Conservation (phyloP, 1,139 yeast genomes). For the Kodamaea alishanica region DNA sequence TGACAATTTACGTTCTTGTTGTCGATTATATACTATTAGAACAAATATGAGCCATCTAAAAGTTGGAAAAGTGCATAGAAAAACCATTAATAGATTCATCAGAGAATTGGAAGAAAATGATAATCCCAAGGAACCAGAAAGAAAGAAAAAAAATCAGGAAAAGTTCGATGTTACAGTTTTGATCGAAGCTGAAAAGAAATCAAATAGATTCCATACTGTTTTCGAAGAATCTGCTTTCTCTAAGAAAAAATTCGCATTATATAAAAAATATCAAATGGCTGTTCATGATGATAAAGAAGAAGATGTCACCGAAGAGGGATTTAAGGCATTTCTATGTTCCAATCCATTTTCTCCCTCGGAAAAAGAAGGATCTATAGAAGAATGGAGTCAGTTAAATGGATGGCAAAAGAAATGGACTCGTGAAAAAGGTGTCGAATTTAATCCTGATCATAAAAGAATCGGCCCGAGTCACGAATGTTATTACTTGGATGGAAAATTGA, state of each 20-base stretch:
- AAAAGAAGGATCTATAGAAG: slow-evolving; percentile 20
- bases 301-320: slow-evolving; percentile 45
- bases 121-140: slow-evolving; percentile 7
- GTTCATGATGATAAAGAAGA: slow-evolving; percentile 63
- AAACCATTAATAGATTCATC: slow-evolving; percentile 59
- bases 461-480: slow-evolving; percentile 78
- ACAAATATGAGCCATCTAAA: slow-evolving; percentile 47
- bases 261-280: slow-evolving; percentile 60
- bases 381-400: slow-evolving; percentile 30
- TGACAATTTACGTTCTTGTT: slow-evolving; percentile 70
- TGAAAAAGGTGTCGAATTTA: slow-evolving; percentile 1
- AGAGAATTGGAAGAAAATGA: slow-evolving; percentile 29
- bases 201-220: slow-evolving; percentile 41
- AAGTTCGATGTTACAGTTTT: slow-evolving; percentile 27
- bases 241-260: slow-evolving; percentile 61
- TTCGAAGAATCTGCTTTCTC: slow-evolving; percentile 55
- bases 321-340: slow-evolving; percentile 64
- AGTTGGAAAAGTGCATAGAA: slow-evolving; percentile 63
- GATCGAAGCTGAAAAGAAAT: slow-evolving; percentile 23
- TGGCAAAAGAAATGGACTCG: slow-evolving; percentile 25
- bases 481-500: slow-evolving; percentile 56
- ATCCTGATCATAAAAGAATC: slow-evolving; percentile 14
- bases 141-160: slow-evolving; percentile 15
- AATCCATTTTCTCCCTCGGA: slow-evolving; percentile 49
- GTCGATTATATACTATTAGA: slow-evolving; percentile 79